Base-by-base conservation (phyloP, 164 flowering plant species). In the Liriodendron chinense region DNA sequence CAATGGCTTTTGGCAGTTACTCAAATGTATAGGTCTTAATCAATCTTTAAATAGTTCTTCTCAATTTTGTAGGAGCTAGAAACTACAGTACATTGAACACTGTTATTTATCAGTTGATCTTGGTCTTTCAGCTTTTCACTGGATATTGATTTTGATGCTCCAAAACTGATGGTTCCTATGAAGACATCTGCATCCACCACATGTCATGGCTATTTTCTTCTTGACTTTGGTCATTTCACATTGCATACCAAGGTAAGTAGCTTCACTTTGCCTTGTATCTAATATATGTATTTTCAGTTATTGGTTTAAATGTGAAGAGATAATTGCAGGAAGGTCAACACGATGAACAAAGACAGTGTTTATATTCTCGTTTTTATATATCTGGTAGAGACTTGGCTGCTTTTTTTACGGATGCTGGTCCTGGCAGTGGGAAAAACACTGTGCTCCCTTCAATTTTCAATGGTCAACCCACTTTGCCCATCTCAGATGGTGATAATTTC, bases 141-240 rank as follows among this genome's bases (percentile, higher is more conserved):
- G 62, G 98, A 96, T 80, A 87, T 96, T 88, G 98, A 96, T 85
- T 82, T 96, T 82, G 98, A 91, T 87, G 99, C 99, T 80, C 99
- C 99, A 76, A 96, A 96, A 89, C 89, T 96, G 70, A 86, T 91
- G 83, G 86, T 96, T 77, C 99, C 99, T 65, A 77, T 96, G 78
- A 84, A 83, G 82, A 67, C 83, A 48, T 2, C 56, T 78, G 76
- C 83, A 56, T 83, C 90, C 72, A 78, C 86, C 59, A 79, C 72
- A 72, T 85, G 85, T 75, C 87, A 86, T 78, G 86, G 90, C 76
- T 86, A 92, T 87, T 92, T 96, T 79, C 89, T 92, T 77, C 78
- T 96, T 82, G 99, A 96, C 86, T 96, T 94, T 84, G 99, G 99
- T 71, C 90, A 96, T 90, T 96, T 96, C 79, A 96, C 97, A 18